Conservation (phyloP, 176 grass and related monocot species). For the Pharus latifolius region DNA sequence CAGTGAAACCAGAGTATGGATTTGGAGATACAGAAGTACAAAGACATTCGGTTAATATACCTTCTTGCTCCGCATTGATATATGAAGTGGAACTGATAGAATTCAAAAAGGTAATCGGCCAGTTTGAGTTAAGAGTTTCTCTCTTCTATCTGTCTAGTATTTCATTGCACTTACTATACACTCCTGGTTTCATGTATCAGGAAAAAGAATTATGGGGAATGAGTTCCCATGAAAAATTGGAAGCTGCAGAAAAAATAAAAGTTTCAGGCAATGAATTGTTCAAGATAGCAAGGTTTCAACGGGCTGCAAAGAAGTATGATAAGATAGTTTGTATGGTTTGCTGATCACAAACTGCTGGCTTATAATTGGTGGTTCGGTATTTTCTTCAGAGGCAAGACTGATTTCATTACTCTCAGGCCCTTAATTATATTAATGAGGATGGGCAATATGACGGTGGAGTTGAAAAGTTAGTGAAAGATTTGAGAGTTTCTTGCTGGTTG, state of each 20-base stretch:
- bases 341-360: background rate
- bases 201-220: conserved; percentile 31
- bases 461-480: conserved; percentile 17
- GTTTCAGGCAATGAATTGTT: conserved; percentile 28
- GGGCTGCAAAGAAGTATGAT: conserved; percentile 30
- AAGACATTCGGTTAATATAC: background rate
- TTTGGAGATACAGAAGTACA: conserved; percentile 13
- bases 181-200: background rate
- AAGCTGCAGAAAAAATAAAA: conserved; percentile 34
- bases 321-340: conserved; percentile 15
- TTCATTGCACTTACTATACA: background rate
- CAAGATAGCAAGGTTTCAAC: conserved; percentile 25
- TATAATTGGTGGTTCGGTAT: background rate
- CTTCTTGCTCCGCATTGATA: conserved; percentile 21
- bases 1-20: conserved; percentile 25
- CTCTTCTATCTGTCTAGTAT: background rate
- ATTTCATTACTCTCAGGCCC: conserved; percentile 25
- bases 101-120: conserved; percentile 26
- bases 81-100: conserved; percentile 36
- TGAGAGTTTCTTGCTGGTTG: conserved; percentile 32
- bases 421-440: conserved; percentile 20
- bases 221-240: conserved; percentile 20
- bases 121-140: background rate
- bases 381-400: background rate
- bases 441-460: conserved; percentile 3